phyloP scores from a whole-genome alignment of 768 basidiomycete genomes.

The Zangia roseola region DNA sequence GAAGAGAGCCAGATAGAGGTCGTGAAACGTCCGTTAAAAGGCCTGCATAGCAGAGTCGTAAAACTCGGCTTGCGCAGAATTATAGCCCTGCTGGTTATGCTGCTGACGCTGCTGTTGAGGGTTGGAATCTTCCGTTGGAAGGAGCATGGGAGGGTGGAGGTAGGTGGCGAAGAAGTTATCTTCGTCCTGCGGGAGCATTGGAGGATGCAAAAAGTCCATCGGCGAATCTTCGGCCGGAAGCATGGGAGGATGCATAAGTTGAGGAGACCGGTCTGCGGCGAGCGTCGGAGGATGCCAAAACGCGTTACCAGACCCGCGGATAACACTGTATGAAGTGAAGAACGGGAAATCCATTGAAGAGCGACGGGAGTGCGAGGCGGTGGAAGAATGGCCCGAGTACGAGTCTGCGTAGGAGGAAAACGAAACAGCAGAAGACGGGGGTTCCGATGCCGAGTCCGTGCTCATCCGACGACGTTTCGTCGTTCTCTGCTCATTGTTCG shows the following conservation, averaged over 20 bases:
- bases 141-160: slow-evolving; percentile 56
- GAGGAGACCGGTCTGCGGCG: slow-evolving; percentile 54
- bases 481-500: slow-evolving; percentile 35
- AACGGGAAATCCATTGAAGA: slow-evolving; percentile 68
- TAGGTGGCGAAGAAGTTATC: slow-evolving; percentile 56
- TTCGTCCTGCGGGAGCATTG: slow-evolving; percentile 61
- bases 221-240: slow-evolving; percentile 59
- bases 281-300: slow-evolving; percentile 84
- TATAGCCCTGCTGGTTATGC: slow-evolving; percentile 19
- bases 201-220: slow-evolving; percentile 73
- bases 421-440: slow-evolving; percentile 61
- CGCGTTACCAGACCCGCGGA: slow-evolving; percentile 53
- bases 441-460: slow-evolving; percentile 48
- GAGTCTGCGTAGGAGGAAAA: slow-evolving; percentile 62
- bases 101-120: slow-evolving; percentile 23
- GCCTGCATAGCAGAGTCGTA: slow-evolving; percentile 39
- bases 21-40: slow-evolving; percentile 18
- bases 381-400: slow-evolving; percentile 56
- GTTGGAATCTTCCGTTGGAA: slow-evolving; percentile 37
- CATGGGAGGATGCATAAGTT: slow-evolving; percentile 70
- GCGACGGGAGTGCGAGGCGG: slow-evolving; percentile 56
- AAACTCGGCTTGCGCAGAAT: slow-evolving; percentile 26
- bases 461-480: slow-evolving; percentile 76
- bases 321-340: slow-evolving; percentile 50
- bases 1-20: slow-evolving; percentile 4